phyloP scores from a whole-genome alignment of 768 basidiomycete genomes.

The Boletus tomentosulus region DNA sequence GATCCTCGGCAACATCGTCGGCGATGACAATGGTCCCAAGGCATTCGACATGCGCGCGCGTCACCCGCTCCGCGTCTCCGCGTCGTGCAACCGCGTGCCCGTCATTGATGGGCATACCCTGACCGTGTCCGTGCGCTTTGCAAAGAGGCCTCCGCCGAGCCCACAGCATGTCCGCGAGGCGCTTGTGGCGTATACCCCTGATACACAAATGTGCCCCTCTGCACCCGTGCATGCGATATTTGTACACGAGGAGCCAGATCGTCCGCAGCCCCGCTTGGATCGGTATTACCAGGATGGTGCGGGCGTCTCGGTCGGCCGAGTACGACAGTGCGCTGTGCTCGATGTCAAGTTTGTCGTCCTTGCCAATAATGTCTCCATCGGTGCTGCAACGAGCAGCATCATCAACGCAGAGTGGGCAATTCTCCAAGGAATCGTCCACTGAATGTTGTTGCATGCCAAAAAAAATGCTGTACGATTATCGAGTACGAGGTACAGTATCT shows the following conservation, averaged over 20 bases:
- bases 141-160: conserved; percentile 72
- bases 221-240: conserved; percentile 81
- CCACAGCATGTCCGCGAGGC: conserved; percentile 87
- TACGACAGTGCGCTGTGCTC: conserved; percentile 85
- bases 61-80: conserved; percentile 85
- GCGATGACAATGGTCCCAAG: conserved; percentile 49
- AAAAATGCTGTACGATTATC: conserved; percentile 4
- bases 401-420: conserved; percentile 98
- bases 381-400: conserved; percentile 94
- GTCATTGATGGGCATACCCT: conserved; percentile 95
- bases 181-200: conserved; percentile 66
- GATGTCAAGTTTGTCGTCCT: conserved; percentile 96
- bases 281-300: conserved; percentile 87
- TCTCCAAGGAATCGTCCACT: conserved; percentile 54
- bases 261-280: conserved; percentile 93
- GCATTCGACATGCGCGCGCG: conserved; percentile 81
- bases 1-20: conserved; percentile 81
- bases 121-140: conserved; percentile 84
- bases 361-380: conserved; percentile 90
- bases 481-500: conserved; percentile 8
- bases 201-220: conserved; percentile 77
- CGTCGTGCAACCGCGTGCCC: conserved; percentile 91
- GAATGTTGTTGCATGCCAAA: not conserved
- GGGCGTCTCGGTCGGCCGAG: conserved; percentile 85
- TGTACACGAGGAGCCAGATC: conserved; percentile 89